Conservation (phyloP, 176 grass and related monocot genomes). For the Pontederia crassipes region DNA sequence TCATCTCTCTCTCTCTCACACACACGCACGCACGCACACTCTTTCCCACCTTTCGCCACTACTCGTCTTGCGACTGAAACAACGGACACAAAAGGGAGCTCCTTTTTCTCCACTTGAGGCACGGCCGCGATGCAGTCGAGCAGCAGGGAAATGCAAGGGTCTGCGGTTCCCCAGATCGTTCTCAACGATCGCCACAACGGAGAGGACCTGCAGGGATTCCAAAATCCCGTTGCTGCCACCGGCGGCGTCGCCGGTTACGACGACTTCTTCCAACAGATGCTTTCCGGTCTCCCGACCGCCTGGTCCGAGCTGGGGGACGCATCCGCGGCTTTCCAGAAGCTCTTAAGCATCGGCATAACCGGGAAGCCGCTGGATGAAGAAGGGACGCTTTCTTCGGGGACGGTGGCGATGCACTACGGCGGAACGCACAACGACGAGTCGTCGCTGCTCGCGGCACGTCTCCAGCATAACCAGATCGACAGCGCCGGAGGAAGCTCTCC, state of each 20-base stretch:
- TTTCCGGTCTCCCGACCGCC: constrained; percentile 47
- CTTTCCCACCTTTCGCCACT: too few species aligned
- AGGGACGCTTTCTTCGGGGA: constrained; percentile 17
- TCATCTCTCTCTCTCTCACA: too few species aligned
- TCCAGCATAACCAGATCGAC: constrained; percentile 67
- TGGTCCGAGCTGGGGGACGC: constrained; percentile 58
- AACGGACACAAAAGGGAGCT: too few species aligned
- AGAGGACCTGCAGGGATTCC: background rate
- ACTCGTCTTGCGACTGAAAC: too few species aligned
- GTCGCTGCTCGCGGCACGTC: constrained; percentile 39
- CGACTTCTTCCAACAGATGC: constrained; percentile 95
- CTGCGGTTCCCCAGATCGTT: background rate
- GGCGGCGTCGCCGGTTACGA: constrained; percentile 26
- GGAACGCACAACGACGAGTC: constrained; percentile 40
- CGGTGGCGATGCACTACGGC: constrained; percentile 3
- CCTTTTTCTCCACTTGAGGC: background rate
- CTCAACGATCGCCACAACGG: constrained; percentile 12
- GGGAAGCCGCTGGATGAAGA: constrained; percentile 1
- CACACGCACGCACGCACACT: too few species aligned
- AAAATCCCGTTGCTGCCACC: constrained; percentile 8
- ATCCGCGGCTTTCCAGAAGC: constrained; percentile 18
- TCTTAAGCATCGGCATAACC: constrained; percentile 33
- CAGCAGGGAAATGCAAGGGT: constrained; percentile 16
- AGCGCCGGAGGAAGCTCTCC: constrained; percentile 13
- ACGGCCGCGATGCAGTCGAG: constrained; percentile 9